These are phyloP conservation scores for Citrus mangshanensis DNA, from an alignment of 345 rosid species.

Conservation along the genomic window DNA sequence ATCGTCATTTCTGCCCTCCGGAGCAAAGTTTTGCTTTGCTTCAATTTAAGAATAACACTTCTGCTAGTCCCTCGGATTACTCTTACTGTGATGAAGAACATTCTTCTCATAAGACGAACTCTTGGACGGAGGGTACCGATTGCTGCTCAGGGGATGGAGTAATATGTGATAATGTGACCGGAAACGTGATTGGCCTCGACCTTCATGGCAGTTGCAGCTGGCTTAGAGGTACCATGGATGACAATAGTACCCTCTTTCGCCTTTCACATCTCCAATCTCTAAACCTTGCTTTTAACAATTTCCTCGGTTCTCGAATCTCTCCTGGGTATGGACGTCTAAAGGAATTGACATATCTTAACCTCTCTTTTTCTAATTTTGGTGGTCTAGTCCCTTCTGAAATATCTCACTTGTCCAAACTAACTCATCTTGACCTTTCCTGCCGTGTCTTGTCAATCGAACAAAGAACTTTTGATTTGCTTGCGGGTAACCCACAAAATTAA, in stretches of 20 bases:
- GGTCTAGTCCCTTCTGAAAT: not conserved
- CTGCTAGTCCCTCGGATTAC: too few relatives aligned
- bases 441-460: not conserved
- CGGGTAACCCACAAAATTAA: constrained; percentile 5
- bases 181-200: constrained; percentile 24
- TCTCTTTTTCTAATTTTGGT: not conserved
- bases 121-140: constrained; percentile 19
- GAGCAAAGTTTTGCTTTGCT: not conserved
- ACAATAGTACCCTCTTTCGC: constrained; percentile 21
- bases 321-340: constrained; percentile 3
- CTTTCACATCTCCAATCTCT: constrained; percentile 22
- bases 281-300: constrained; percentile 23
- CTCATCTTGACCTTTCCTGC: not conserved
- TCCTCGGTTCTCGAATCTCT: not conserved
- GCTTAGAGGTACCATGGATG: not conserved
- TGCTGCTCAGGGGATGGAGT: constrained; percentile 36
- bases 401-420: not conserved
- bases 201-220: not conserved
- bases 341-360: constrained; percentile 13
- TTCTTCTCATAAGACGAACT: constrained; percentile 5
- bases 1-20: not conserved
- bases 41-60: too few relatives aligned
- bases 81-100: not conserved
- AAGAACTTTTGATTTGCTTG: not conserved
- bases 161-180: constrained; percentile 13